Evolutionary conservation across 2,329 filamentous ascomycete genomes (phyloP), one percentile per base, ranked within the genome.

Genomic region (Penicillium sp.): DNA sequence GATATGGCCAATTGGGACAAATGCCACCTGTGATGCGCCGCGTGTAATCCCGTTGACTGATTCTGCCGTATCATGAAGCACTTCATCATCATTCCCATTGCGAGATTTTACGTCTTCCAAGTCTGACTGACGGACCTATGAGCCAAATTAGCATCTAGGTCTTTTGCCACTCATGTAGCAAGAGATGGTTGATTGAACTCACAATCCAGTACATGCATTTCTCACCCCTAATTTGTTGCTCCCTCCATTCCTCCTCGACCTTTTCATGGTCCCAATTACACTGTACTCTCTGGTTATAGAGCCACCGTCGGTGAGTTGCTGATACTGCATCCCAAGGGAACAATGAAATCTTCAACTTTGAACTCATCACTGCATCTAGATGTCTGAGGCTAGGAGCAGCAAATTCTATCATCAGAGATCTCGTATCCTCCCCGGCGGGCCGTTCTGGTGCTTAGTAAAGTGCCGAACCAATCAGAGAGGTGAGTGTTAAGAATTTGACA

Each of bases 181-280:
- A n/a, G n/a, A n/a, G n/a, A n/a, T n/a, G n/a, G n/a, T n/a, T n/a
- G n/a, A n/a, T 36, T 9, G 7, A 23, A 44, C 53, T 58, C 23
- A 62, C 60, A 52, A 62, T 60, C 60, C 60, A 62, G 29, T 56
- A 61, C 6, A 62, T 60, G 17, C 56, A 60, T 10, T 62, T 62
- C 3, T 37, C 33, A 12, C 60, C 60, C n/a, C 41, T 39, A 2
- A 44, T 44, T 32, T 62, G 60, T 15, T 43, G 23, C 2, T 51
- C 33, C 26, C 34, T 45, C 60, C 60, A 62, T 26, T 45, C 36
- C 2, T 17, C 26, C 13, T 59, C 49, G 9, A 62, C 58, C 13
- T 55, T 51, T 7, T 58, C 60, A 7, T 50, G 34, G 27, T 62
- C 33, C 60, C 60, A 62, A 17, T 27, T n/a, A 9, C 60, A 62